Evolutionary conservation across 1,284 basidiomycete species (phyloP), one percentile per base, ranked within the genome.

Genomic region (Apiotrichum veenhuisii): DNA sequence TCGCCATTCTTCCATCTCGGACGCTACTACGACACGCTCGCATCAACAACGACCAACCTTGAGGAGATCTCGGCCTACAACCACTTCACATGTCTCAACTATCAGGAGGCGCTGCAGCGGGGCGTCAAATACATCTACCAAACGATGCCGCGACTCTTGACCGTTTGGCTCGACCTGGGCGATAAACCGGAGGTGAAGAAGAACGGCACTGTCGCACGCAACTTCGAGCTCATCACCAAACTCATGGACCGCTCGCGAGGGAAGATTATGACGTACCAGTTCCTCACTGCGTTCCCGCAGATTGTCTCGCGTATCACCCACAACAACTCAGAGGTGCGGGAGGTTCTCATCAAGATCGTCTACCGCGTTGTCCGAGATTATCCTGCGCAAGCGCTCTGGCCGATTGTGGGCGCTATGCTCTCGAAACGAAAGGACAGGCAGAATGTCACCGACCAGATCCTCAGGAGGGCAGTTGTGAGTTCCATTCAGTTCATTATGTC

Each of bases 81-180:
- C 52, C 62, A 63, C 63, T 62, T 70, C 52, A 83, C 68, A 84
- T 80, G 77, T 65, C 82, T 82, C 62, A 82, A 86, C 50, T 97
- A 88, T 67, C 80, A 83, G 5, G 85, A 83, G 62, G 89, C 93
- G 0, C 85, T 95, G 54, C 81, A 82, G 65, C 79, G 83, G 66
- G 96, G 96, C 14, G 92, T 93, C 45, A 98, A 98, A 80, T 98
- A 89, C 75, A 89, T 97, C 49, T 98, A 95, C 74, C 94, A 97
- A 72, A 94, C 92, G 0, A 84, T 98, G 66, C 95, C 96, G 1
- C 85, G 96, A 37, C 82, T 98, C 62, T 82, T 98, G 15, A 98
- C 94, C 0, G 84, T 99, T 43, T 99, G 95, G 94, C 80, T 98
- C 50, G 93, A 98, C 70, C 78, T 90, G 58, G 93, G 89, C n/a